Evolutionary conservation across 2,329 filamentous ascomycete genomes (phyloP), one percentile per base, ranked within the genome.

Genomic region (Talaromyces sp.): DNA sequence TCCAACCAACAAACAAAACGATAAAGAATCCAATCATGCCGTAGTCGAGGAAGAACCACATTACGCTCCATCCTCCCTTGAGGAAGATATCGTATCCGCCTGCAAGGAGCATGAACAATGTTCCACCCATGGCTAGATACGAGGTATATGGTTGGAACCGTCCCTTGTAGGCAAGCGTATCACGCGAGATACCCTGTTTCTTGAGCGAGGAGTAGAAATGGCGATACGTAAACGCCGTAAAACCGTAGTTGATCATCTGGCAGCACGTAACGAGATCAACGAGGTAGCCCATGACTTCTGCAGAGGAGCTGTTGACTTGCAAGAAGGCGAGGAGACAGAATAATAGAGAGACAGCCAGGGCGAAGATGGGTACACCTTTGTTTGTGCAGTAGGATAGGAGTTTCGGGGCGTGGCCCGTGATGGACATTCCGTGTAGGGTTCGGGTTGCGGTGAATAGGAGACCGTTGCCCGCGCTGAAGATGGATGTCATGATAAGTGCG

Each of bases 31-130:
- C 90, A 70, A 93, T 91, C 65, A 89, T 90, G 17, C 89, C 79
- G 76, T 92, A 92, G 45, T 88, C 89, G 1, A 88, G 91, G 75
- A 92, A 85, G 77, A 92, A 92, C 71, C 85, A 88, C 80, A 89
- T 87, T 80, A 89, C 89, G 74, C 89, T 85, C 68, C 90, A 90
- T 49, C 80, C 80, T 61, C 81, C 81, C 62, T 82, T 77, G 7
- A 86, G 80, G 75, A 93, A 93, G 64, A 89, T 87, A 64, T 84
- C 82, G 77, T 88, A 93, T 82, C 91, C 93, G 84, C 93, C 93
- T 74, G 90, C 93, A 65, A 94, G 74, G 3, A 89, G 85, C 67
- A 93, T 89, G 36, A 94, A 74, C 72, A 83, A 82, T 77, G 89
- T 91, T 79, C 92, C 87, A 73, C 84, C 79, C 2, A 93, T 82